Percentiles rank a stretch among this genome's conserved stretches.
phyloP scores from a whole-genome alignment of 2,329 filamentous ascomycete genomes.

The Plectosphaerella cucumerina region DNA sequence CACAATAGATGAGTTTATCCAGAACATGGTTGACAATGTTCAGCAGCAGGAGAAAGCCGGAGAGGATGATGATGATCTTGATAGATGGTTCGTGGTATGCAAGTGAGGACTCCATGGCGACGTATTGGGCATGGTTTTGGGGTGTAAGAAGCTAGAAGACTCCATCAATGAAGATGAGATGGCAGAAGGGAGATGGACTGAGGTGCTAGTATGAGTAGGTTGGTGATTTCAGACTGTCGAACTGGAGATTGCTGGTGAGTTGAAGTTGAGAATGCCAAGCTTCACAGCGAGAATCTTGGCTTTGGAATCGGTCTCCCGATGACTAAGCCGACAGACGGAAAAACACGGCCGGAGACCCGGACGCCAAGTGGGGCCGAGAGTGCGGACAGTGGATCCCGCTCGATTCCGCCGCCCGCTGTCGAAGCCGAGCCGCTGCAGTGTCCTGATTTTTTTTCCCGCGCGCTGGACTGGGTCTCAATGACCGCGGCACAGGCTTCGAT shows the following conservation, averaged over 20 bases:
- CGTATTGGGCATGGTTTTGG: slow-evolving; percentile 1
- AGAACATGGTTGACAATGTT: slow-evolving; percentile 55
- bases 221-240: background rate
- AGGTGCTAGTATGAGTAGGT: background rate
- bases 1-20: slow-evolving; percentile 61
- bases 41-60: slow-evolving; percentile 59
- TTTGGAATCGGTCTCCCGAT: too few relatives aligned
- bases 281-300: too few relatives aligned
- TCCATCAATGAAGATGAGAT: background rate
- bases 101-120: slow-evolving; percentile 20
- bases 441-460: too few relatives aligned
- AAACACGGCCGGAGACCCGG: background rate
- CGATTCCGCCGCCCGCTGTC: too few relatives aligned
- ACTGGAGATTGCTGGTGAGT: background rate
- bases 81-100: slow-evolving; percentile 63
- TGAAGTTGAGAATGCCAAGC: too few relatives aligned
- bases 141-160: background rate
- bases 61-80: slow-evolving; percentile 51
- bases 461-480: too few relatives aligned
- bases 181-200: background rate
- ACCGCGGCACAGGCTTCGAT: too few relatives aligned
- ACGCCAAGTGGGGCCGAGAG: background rate
- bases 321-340: background rate
- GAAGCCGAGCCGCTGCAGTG: too few relatives aligned
- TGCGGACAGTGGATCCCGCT: too few relatives aligned